Base-by-base conservation (phyloP, 2,329 filamentous ascomycete species). In the Aureobasidium lini region DNA sequence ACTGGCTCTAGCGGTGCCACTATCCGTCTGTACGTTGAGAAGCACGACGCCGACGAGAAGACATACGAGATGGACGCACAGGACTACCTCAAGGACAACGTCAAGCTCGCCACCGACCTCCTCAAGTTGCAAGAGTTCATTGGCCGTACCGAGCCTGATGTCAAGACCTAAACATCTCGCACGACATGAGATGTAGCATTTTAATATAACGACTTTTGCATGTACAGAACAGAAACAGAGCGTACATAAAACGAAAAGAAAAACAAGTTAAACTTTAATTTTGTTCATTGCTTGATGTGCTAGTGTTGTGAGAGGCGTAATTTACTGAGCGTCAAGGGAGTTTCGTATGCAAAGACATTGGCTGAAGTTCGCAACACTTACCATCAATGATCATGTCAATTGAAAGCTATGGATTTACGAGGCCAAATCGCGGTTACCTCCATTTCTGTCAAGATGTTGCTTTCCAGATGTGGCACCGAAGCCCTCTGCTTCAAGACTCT, bases 21-120 rank as follows among this genome's bases (percentile, higher is more conserved):
- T 34, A 97, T 99, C 72, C 89, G 94, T 64, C 81, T 99, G 66
- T 99, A 99, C 76, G 87, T 99, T 66, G 94, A 99, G 84, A 93
- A 94, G 81, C 89, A 97, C 79, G 92, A 89, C 75, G 83, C 79
- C 64, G 90, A 97, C 70, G 79, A 85, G 63, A 85, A 83, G 63
- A 91, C 85, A 62, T 95, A 94, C 71, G 83, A 80, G 61, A 74
- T 88, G 69, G 90, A 95, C 73, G 91, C 92, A 13, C 94, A 99
- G 77, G 91, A 93, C 61, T 99, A 95, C 80, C 82, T 99, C 68
- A 88, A 89, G 80, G 88, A 90, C 60, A 90, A 95, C 71, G 90
- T 99, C 69, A 83, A 87, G 71, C 84, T 96, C 67, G 90, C 93
- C 23, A 88, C 90, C 2, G 84, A 87, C 58, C 79, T 99, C 61